Evolutionary conservation across 202 grass and related monocot species (phyloP).

Genomic region (Dendrocalamus latiflorus): DNA sequence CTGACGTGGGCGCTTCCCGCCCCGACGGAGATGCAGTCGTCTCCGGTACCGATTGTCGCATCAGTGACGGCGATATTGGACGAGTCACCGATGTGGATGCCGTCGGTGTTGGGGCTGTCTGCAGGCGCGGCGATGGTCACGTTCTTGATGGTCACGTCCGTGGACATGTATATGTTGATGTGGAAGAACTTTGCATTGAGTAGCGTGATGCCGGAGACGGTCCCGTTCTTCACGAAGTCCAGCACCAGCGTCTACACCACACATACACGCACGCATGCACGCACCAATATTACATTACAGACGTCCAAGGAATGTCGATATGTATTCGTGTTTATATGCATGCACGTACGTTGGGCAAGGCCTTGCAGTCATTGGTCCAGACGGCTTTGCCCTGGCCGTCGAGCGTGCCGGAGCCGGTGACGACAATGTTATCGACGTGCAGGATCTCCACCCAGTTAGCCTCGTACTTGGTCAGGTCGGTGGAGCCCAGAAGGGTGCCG

Average conservation of each 20-base stretch:
- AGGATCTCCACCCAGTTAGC: constrained; percentile 48
- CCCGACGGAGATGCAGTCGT: constrained; percentile 54
- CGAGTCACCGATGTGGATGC: constrained; percentile 42
- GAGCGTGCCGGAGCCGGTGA: constrained; percentile 47
- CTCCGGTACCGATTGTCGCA: constrained; percentile 38
- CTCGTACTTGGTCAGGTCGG: constrained; percentile 25
- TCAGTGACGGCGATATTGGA: constrained; percentile 13
- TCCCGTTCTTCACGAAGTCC: constrained; percentile 38
- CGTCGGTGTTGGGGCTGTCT: constrained; percentile 52
- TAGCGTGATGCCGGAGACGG: constrained; percentile 32
- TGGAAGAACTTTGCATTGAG: constrained; percentile 67
- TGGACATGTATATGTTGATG: constrained; percentile 45
- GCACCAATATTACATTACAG: not conserved
- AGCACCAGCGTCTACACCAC: constrained; percentile 41
- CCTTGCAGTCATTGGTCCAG: constrained; percentile 26
- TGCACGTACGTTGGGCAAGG: constrained; percentile 34
- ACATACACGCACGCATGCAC: no score
- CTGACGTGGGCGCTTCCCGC: constrained; percentile 10
- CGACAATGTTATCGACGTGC: constrained; percentile 31
- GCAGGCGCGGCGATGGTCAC: constrained; percentile 48
- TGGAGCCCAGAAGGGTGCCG: constrained; percentile 38
- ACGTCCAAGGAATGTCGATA: not conserved
- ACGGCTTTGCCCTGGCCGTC: constrained; percentile 49
- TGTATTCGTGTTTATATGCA: not conserved
- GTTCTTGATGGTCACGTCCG: constrained; percentile 25